A percentile compares a stretch with the other conserved stretches of the same genome.
phyloP scores from a whole-genome alignment of 768 basidiomycete species.

The Crassisporium funariophilum region DNA sequence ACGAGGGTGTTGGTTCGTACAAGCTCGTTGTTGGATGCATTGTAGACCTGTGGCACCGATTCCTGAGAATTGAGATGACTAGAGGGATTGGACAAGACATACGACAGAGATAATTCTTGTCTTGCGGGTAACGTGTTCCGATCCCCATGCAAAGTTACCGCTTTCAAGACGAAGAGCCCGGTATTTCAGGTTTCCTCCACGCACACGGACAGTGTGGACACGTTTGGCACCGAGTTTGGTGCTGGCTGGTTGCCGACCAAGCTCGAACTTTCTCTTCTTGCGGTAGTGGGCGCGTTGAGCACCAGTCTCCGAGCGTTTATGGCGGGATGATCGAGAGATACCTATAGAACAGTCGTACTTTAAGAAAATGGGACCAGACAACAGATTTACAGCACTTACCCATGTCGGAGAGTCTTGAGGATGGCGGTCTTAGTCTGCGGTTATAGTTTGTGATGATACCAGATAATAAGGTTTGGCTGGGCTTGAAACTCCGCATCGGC shows the following conservation, averaged over 20 bases:
- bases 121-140: conserved; percentile 92
- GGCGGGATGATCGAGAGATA: conserved; percentile 96
- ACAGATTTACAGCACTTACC: conserved; percentile 53
- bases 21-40: conserved; percentile 99
- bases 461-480: conserved; percentile 43
- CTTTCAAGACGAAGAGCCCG: conserved; percentile 95
- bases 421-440: conserved; percentile 48
- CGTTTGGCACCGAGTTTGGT: conserved; percentile 97
- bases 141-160: conserved; percentile 99
- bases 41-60: conserved; percentile 74
- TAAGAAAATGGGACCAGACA: conserved; percentile 19
- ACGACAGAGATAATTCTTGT: conserved; percentile 96
- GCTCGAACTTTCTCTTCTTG: conserved; percentile 99
- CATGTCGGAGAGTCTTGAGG: conserved; percentile 78
- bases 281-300: conserved; percentile 94
- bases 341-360: conserved; percentile 46
- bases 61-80: conserved; percentile 3
- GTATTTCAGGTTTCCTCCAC: conserved; percentile 95
- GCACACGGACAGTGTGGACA: conserved; percentile 91
- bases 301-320: conserved; percentile 95
- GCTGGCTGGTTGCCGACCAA: conserved; percentile 96
- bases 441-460: conserved; percentile 58
- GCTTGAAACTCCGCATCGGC: conserved; percentile 41
- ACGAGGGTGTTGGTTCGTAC: conserved; percentile 99
- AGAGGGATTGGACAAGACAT: conserved; percentile 37